Evolutionary conservation across 1,284 basidiomycete species (phyloP), one percentile per base, ranked within the genome.

Genomic region (Ceraceosorus bombacis): DNA sequence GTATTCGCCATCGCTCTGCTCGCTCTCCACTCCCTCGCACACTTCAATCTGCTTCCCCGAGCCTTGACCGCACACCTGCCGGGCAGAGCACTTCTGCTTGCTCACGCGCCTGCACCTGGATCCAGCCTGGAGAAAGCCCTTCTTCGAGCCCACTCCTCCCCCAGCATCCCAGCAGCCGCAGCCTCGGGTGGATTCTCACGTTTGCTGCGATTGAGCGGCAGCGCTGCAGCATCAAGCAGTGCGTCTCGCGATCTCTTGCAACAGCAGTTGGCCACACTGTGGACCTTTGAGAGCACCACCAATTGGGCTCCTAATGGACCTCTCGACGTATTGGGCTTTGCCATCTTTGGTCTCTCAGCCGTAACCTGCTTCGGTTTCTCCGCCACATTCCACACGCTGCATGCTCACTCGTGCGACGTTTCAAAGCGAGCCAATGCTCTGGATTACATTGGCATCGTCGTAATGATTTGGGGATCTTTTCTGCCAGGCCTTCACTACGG

Each of bases 381-480:
- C 67, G 85, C 88, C 7, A 81, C 85, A 61, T 93, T 85, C 74
- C 91, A 95, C 77, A 86, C 85, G 2, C 82, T 85, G 41, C 82
- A 81, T 36, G 89, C 86, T 67, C 89, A 90, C 78, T 89, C 88
- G 5, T 73, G 83, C 41, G 7, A 55, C 13, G 43, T 61, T 5
- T 43, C 61, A 39, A 9, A 61, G 10, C 17, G 40, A 36, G 56
- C 27, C 59, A 61, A 61, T 48, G 36, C 48, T 38, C 39, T 61
- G 12, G 59, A 61, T 12, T 61, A 61, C 46, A 63, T 77, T 49
- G 82, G 82, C 43, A 93, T 83, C 58, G 80, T 81, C 27, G 74
- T 81, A 50, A 77, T 82, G 59, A 82, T 82, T 46, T 86, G 89
- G 49, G 90, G 90, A 50, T 90, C 88, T 39, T 88, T 88, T 77